phyloP scores from a whole-genome alignment of 2,329 filamentous ascomycete genomes.

The Diaporthe batatas region DNA sequence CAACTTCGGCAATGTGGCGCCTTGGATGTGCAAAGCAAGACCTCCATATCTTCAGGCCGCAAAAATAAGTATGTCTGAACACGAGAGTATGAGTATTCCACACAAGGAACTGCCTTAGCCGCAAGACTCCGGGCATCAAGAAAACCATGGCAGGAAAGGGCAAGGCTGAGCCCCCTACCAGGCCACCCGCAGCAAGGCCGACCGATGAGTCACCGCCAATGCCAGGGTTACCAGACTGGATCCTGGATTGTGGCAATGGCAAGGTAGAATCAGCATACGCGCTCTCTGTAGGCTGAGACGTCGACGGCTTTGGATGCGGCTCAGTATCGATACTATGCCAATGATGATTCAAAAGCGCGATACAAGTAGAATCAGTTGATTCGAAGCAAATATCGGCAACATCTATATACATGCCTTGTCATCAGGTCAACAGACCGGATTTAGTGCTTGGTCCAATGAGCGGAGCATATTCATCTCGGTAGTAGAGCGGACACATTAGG shows the following conservation, averaged over 20 bases:
- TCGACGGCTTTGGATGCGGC: too few relatives aligned
- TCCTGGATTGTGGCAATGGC: neutral
- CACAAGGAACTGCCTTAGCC: too few relatives aligned
- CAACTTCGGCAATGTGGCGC: neutral
- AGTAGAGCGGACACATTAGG: too few relatives aligned
- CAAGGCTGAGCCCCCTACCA: neutral
- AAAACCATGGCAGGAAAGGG: neutral
- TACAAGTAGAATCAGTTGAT: too few relatives aligned
- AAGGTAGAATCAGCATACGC: neutral
- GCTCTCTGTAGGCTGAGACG: neutral
- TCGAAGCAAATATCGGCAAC: too few relatives aligned
- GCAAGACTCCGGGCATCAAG: neutral
- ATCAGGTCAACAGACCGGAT: too few relatives aligned
- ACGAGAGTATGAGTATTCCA: neutral
- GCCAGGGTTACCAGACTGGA: neutral
- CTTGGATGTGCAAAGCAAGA: neutral
- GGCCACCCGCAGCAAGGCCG: neutral
- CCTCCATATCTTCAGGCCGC: neutral
- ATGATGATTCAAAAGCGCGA: too few relatives aligned
- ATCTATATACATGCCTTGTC: too few relatives aligned
- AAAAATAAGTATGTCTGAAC: too few relatives aligned
- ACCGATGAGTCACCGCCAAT: neutral
- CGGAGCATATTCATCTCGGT: too few relatives aligned
- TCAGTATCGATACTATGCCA: neutral
- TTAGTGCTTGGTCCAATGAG: too few relatives aligned